Evolutionary conservation across 78 protist species (phyloP), one percentile per base, ranked within the genome.

Genomic region (Creolimax fragrantissima): DNA sequence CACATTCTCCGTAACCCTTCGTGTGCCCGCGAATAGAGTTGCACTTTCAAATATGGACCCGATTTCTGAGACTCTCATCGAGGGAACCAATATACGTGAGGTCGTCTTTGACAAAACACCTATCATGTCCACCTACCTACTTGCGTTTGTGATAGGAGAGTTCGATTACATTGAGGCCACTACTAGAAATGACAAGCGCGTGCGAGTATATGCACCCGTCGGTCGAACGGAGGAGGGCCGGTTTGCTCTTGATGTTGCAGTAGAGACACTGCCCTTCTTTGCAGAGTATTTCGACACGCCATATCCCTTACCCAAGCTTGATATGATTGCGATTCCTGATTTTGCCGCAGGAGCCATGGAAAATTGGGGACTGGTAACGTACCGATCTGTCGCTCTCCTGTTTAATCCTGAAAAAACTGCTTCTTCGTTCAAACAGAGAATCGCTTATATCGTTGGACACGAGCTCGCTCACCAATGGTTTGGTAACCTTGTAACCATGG

Each of bases 401-500:
- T 2, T 81, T 36, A 96, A 95, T 66, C 45, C 35, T 5, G 24
- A 3, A 3, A 81, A 0, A 2, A n/a, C 95, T 32, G 3, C 93
- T 3, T 11, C 24, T 7, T 7, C 4, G 36, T 4, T 2, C 35
- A 4, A 36, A 39, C 94, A 92, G 44, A 37, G 88, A 6, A 90
- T 96, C 32, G 95, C 97, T 3, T 43, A 90, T 43, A 94, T 95
- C 2, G 96, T 96, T 41, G 94, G 94, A 41, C 97, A 95, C 47
- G 98, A 96, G 84, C 95, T 94, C 2, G 92, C 85, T 6, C 85
- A 89, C 45, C 95, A 94, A 85, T 86, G 94, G 90, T 98, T 98
- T 92, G 99, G 99, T 43, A 98, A 98, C 89, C 95, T 98, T 44
- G 98, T 97, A 4, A 97, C 99, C n/a, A 96, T 97, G 98, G 97